Base-by-base conservation (phyloP, 345 rosid species). In the Jatropha curcas region DNA sequence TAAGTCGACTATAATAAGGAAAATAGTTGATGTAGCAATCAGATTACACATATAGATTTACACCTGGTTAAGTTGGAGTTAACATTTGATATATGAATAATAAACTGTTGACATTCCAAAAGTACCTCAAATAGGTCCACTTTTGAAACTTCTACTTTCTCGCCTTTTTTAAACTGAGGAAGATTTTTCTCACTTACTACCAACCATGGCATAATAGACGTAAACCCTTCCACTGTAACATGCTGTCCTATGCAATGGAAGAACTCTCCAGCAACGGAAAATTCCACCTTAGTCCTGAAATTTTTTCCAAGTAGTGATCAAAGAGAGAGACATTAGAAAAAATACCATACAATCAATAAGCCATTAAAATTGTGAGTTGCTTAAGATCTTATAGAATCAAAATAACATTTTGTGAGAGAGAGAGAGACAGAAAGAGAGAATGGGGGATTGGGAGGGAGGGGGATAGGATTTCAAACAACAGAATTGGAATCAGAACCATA, bases 181-280 rank as follows among this genome's bases (percentile, higher is more conserved):
- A 94, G 89, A 56, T 70, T 90, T 81, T 88, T 92, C 81, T 89
- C 97, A 63, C 77, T 88, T 67, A 90, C 82, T 60, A 89, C 91
- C 82, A 89, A 83, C 98, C 98, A 90, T 58, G 98, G 98, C 98
- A 94, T 90, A 64, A 92, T 81, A 67, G 87, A 88, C 19, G 97
- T 89, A 79, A 94, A 94, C 52, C 98, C 98, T 71, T 84, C 81
- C 63, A 67, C 86, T 16, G 78, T 86, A 67, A 86, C 92, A 71
- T 30, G 85, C 72, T 82, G 89, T 46, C 98, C 98, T 5, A 84
- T 74, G 68, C 94, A 92, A 77, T 92, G 88, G 82, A 94, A 94
- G 55, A 63, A 82, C 83, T 94, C 98, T 71, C 95, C 91, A 76
- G 88, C 92, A 76, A 82, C 78, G 65, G 92, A 81, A 77, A 94